phyloP scores from a whole-genome alignment of 805 yeast species.

The Candida ulmi region DNA sequence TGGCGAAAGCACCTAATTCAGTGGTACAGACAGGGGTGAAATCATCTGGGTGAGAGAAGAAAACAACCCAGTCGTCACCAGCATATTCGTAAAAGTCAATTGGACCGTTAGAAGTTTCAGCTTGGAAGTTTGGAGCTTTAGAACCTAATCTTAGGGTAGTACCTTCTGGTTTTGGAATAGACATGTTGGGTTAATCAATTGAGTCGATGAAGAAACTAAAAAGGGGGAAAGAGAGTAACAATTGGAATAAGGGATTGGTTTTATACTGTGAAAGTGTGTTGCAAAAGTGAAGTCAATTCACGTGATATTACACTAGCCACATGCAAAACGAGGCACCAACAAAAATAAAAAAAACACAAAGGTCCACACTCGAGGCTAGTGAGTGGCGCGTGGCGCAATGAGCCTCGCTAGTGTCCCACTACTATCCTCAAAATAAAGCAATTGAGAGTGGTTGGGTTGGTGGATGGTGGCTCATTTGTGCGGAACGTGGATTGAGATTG shows the following conservation, averaged over 20 bases:
- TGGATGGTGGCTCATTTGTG: no score
- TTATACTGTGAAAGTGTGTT: not conserved
- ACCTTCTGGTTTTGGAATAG: conserved; percentile 35
- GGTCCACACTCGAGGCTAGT: no score
- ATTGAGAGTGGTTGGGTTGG: no score
- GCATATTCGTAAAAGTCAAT: conserved; percentile 59
- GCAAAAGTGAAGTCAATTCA: conserved; percentile 9
- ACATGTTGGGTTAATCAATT: conserved; percentile 24
- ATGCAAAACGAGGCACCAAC: not conserved
- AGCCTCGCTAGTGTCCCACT: no score
- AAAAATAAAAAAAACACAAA: no score
- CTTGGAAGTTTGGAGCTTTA: conserved; percentile 62
- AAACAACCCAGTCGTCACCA: conserved; percentile 58
- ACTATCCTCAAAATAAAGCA: no score
- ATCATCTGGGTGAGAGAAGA: conserved; percentile 74
- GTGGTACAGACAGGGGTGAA: conserved; percentile 79
- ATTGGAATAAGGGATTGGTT: not conserved
- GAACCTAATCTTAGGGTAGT: conserved; percentile 48
- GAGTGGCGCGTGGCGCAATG: no score
- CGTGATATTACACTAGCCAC: conserved; percentile 17
- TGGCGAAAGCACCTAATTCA: conserved; percentile 71
- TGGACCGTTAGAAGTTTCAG: conserved; percentile 58
- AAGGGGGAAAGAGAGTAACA: not conserved
- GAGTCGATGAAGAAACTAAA: not conserved
- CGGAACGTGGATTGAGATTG: no score